Evolutionary conservation across 2,329 filamentous ascomycete genomes (phyloP), one percentile per base, ranked within the genome.

Genomic region (Colletotrichum sp.): DNA sequence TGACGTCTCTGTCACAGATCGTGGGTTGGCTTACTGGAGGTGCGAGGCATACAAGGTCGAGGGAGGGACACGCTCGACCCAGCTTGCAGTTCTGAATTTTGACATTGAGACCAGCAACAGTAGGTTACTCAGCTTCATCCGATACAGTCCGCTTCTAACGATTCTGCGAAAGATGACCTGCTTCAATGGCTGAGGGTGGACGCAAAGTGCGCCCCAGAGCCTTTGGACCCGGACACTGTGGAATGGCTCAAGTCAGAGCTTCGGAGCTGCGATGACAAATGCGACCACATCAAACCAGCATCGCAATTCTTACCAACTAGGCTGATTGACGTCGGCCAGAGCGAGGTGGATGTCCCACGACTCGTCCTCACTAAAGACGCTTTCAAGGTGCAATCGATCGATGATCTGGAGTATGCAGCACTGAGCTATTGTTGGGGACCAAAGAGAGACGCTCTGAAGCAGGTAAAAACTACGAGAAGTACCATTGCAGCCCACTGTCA

Each of bases 331-430:
- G 39, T 44, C 39, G 39, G 39, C 2, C 39, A n/a, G 18, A 44
- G 39, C 8, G 39, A 44, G 18, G n/a, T n/a, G 8, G 39, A n/a
- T 10, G 18, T 44, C 39, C 39, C 39, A 10, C 39, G 18, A n/a
- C 39, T 44, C 8, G 2, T 44, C 9, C 1, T 44, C 18, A 44
- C 39, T n/a, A n/a, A 44, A 44, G 39, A 44, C 39, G 18, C 18
- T 18, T 6, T n/a, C 5, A 44, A n/a, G 0, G 3, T 44, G 18
- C 2, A 5, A 44, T n/a, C 9, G 8, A 44, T n/a, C 8, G 39
- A 44, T n/a, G 39, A 44, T 10, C 2, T 44, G 39, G 18, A 44
- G 39, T 44, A 44, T 44, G 39, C 39, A n/a, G 39, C 39, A 44
- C 39, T 44, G 8, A 44, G 39, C 18, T 44, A 44, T 44, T 44